Base-by-base conservation (phyloP, 176 grass and related monocot genomes). In the Neostapfia colusana region DNA sequence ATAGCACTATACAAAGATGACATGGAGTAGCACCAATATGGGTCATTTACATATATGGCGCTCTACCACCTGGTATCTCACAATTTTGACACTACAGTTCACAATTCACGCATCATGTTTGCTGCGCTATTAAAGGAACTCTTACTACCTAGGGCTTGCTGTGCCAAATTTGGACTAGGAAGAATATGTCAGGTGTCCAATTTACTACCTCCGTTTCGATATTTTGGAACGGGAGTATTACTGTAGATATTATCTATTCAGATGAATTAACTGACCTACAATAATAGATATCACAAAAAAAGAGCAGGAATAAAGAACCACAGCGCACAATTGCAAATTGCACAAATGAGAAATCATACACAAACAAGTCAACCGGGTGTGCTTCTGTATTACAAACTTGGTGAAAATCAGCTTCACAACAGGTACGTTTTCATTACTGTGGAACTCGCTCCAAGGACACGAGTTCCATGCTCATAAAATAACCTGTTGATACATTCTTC, bases 341-440 rank as follows among this genome's bases (percentile, higher is more conserved):
- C n/a, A 48, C 14, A 27, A 15, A 40, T 6, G 10, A 50, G 2
- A 59, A 39, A 37, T 21, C 27, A 34, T 85, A 26, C 67, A 79
- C 18, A 70, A 15, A 28, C 0, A 60, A 80, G 54, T 28, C 35
- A 81, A 13, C 35, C 75, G 2, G 14, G 7, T n/a, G 10, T 36
- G 36, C 35, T 64, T 7, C 20, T 65, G 75, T 46, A 63, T 80
- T 83, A 70, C 81, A 84, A 79, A 56, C 17, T 51, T 3, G 75
- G 8, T n/a, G 9, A 70, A 70, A 83, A 70, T 8, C 3, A 68
- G 55, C n/a, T 80, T 42, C 50, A 73, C 37, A 57, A 55, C 42
- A 21, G 43, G 63, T 39, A 1, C 39, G 72, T 56, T 31, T 67
- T n/a, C n/a, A 72, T 67, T 78, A 55, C 67, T 82, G 48, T 37